phyloP scores from a whole-genome alignment of 1,284 basidiomycete species.

The Boletus sp. region DNA sequence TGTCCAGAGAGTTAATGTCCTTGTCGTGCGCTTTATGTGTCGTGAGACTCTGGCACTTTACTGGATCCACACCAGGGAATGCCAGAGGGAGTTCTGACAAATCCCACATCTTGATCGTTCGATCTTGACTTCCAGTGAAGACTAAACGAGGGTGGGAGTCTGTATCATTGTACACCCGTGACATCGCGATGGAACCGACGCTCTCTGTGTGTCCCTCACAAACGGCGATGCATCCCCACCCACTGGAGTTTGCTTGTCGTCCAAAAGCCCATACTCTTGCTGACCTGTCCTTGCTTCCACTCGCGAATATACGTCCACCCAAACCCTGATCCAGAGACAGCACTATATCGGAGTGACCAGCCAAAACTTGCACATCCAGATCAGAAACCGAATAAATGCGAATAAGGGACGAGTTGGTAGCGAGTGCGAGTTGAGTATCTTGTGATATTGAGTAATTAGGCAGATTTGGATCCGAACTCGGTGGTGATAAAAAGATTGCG shows the following conservation, averaged over 20 bases:
- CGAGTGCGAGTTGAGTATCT: conserved; percentile 83
- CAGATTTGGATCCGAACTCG: conserved; percentile 12
- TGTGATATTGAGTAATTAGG: conserved; percentile 23
- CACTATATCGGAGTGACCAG: conserved; percentile 90
- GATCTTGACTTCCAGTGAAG: conserved; percentile 94
- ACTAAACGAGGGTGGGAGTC: conserved; percentile 55
- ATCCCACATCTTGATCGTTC: conserved; percentile 99
- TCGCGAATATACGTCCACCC: conserved; percentile 73
- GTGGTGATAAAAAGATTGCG: conserved; percentile 66
- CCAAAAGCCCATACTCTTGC: conserved; percentile 80
- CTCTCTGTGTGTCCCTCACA: conserved; percentile 96
- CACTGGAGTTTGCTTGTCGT: neutral
- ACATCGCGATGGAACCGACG: conserved; percentile 86
- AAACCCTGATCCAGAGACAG: conserved; percentile 74
- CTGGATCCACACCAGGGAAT: conserved; percentile 27
- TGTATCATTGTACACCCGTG: conserved; percentile 37
- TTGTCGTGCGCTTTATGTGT: conserved; percentile 96
- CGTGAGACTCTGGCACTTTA: conserved; percentile 73
- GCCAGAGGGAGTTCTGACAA: conserved; percentile 48
- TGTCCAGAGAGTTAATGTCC: conserved; percentile 96
- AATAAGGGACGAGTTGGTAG: conserved; percentile 93
- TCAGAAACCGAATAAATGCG: conserved; percentile 75
- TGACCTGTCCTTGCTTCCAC: conserved; percentile 90
- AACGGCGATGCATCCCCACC: conserved; percentile 78
- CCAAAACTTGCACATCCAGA: conserved; percentile 78